Conservation (phyloP, 768 basidiomycete species). For the Candolleomyces aberdarensis region DNA sequence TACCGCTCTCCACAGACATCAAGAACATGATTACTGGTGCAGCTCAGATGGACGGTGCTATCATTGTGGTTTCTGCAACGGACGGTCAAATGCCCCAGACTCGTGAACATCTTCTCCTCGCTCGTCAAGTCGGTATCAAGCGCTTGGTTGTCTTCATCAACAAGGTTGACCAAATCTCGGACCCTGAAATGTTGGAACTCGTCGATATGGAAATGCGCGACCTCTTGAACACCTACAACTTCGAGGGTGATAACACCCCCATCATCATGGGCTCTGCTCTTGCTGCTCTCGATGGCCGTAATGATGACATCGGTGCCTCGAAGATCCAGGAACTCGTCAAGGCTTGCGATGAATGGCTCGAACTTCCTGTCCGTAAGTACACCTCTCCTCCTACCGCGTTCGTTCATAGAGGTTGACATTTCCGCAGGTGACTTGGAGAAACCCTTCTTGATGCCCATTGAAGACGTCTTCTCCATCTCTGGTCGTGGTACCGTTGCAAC, state of each 20-base stretch:
- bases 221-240: constrained; percentile 86
- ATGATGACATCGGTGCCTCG: constrained; percentile 72
- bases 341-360: constrained; percentile 92
- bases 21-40: constrained; percentile 99
- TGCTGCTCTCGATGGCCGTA: constrained; percentile 86
- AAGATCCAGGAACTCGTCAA: constrained; percentile 83
- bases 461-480: constrained; percentile 97
- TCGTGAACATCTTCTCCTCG: constrained; percentile 94
- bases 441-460: constrained; percentile 94
- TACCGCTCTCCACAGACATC: constrained; percentile 56
- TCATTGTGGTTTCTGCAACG: constrained; percentile 95
- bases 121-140: constrained; percentile 97
- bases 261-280: constrained; percentile 97
- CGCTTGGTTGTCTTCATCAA: constrained; percentile 99
- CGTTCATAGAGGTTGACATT: neutral
- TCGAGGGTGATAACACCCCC: constrained; percentile 97
- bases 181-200: constrained; percentile 97
- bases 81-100: constrained; percentile 99
- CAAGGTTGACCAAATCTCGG: constrained; percentile 96
- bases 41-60: constrained; percentile 95
- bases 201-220: constrained; percentile 99
- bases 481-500: constrained; percentile 98
- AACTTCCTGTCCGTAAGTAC: constrained; percentile 81
- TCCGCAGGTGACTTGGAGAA: constrained; percentile 88
- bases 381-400: neutral